Evolutionary conservation across 192 early-diverging fungal genomes (phyloP), one percentile per base, ranked within the genome.

Genomic region (Coemansia sp.): DNA sequence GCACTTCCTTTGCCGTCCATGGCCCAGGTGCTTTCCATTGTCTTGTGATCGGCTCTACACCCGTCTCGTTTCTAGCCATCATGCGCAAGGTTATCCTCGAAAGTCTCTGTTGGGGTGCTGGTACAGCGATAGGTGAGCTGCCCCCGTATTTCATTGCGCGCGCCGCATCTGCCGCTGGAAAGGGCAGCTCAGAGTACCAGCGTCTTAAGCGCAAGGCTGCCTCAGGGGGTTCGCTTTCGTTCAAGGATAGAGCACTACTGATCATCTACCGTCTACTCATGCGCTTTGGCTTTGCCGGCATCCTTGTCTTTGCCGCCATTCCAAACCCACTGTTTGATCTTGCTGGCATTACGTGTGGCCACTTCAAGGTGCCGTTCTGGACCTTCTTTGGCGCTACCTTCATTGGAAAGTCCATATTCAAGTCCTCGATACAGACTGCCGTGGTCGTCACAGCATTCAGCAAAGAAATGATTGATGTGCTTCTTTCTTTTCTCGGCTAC

Each of bases 271-370:
- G 83, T 13, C 62, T 92, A 31, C 83, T 98, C 65, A 85, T 85
- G 57, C 82, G 82, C 4, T 76, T 93, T 19, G 96, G 94, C 1
- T 98, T 98, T 67, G 84, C 86, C 55, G 96, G 94, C 42, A 98
- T 98, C 28, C 83, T 98, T 27, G 59, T 95, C 4, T 93, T 89
- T 75, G 96, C 96, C 22, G 94, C 93, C 79, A 92, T 97, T 58
- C 96, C 96, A n/a, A 98, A 98, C 57, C 94, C 94, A 14, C 75
- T 98, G 41, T 98, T 98, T 76, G 96, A 98, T 62, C 83, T 98
- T 34, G 96, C 96, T 34, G 96, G 96, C 20, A 96, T 98, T 41
- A 88, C 94, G 6, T 96, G 94, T 65, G 96, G 96, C 0, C 90
- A 93, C 66, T 96, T 95, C 65, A 68, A 87, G 40, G 85, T 98